phyloP scores from a whole-genome alignment of 345 rosid genomes.

The Triadica sebifera region DNA sequence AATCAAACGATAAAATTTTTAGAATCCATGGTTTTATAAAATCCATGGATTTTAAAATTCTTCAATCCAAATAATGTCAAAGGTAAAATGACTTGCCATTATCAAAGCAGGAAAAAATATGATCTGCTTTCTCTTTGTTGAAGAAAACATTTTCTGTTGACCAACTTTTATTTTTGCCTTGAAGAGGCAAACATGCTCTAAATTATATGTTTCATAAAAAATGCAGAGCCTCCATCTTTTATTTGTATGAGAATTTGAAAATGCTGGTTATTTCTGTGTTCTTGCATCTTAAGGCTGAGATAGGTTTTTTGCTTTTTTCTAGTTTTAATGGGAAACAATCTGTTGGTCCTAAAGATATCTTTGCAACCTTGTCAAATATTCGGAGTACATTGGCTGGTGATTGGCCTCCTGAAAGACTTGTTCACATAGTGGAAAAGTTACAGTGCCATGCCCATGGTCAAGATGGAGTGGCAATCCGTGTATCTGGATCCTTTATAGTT shows the following conservation, averaged over 20 bases:
- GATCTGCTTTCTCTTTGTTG: neutral
- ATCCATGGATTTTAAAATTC: no score
- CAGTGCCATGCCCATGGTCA: conserved; percentile 63
- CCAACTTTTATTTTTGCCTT: neutral
- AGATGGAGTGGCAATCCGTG: conserved; percentile 75
- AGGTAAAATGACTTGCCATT: neutral
- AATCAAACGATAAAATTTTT: no score
- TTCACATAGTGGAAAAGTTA: conserved; percentile 86
- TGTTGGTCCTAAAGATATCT: conserved; percentile 61
- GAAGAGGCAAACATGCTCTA: neutral
- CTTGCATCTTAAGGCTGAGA: no score
- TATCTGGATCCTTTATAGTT: conserved; percentile 71
- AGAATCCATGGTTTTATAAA: no score
- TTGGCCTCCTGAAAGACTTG: conserved; percentile 75
- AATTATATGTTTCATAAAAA: neutral
- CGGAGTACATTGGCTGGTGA: conserved; percentile 80
- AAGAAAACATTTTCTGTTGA: neutral
- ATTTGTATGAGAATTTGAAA: neutral
- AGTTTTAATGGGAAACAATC: conserved; percentile 60
- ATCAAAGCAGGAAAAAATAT: neutral
- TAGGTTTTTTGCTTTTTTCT: neutral
- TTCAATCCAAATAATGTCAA: no score
- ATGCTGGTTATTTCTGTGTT: no score
- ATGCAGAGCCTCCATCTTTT: neutral
- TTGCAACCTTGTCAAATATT: conserved; percentile 49